Evolutionary conservation across 331 rosid species (phyloP).

Genomic region (Telfairia occidentalis): DNA sequence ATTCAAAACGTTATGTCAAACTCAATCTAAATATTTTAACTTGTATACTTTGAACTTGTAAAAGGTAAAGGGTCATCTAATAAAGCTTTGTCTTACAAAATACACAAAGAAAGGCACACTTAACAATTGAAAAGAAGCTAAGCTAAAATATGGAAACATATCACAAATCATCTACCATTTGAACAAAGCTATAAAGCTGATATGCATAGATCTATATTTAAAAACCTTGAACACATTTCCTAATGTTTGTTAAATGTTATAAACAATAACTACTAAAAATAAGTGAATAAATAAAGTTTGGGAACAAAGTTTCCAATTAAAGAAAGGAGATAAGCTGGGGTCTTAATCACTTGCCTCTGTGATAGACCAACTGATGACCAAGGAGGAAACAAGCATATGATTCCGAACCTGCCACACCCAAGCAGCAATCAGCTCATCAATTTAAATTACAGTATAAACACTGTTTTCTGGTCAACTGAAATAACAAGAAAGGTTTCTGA

Average conservation of each 20-base stretch:
- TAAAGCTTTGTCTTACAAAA: not conserved
- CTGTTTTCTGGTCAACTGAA: not conserved
- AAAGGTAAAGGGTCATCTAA: not conserved
- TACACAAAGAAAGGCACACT: not conserved
- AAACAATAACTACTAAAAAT: not conserved
- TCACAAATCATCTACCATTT: not conserved
- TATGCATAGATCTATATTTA: not conserved
- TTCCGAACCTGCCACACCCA: constrained; percentile 32
- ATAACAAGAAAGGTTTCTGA: constrained; percentile 2
- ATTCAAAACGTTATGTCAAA: not conserved
- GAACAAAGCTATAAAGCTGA: not conserved
- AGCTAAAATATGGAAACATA: too few relatives aligned
- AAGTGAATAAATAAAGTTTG: not conserved
- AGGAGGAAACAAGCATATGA: constrained; percentile 52
- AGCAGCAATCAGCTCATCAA: not conserved
- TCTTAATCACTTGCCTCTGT: constrained; percentile 59
- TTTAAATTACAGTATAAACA: not conserved
- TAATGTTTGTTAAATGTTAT: not conserved
- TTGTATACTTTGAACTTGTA: too few relatives aligned
- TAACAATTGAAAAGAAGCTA: not conserved
- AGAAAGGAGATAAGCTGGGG: not conserved
- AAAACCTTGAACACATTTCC: not conserved
- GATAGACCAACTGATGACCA: constrained; percentile 66
- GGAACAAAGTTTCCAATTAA: not conserved
- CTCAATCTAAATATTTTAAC: not conserved